phyloP scores from a whole-genome alignment of 768 basidiomycete species.

The Melanogaster broomeanus region DNA sequence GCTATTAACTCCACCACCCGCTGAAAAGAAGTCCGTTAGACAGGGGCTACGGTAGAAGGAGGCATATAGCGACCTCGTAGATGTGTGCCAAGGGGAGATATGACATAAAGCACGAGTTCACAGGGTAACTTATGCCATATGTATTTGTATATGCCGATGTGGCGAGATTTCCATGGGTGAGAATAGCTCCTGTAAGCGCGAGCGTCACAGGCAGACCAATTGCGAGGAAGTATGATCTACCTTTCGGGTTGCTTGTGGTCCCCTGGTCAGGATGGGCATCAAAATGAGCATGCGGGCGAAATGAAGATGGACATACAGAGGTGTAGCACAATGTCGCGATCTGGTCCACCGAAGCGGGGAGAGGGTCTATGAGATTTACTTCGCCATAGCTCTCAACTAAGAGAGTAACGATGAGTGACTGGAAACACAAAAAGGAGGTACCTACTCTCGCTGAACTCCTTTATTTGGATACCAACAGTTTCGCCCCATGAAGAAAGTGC shows the following conservation, averaged over 20 bases:
- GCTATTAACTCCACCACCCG: conserved; percentile 60
- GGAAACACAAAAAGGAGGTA: conserved; percentile 6
- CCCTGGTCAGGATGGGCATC: conserved; percentile 46
- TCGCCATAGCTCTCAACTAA: conserved; percentile 78
- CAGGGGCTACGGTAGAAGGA: not conserved
- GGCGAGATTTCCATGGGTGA: conserved; percentile 72
- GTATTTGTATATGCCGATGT: conserved; percentile 59
- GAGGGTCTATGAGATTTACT: conserved; percentile 58
- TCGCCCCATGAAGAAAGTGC: conserved; percentile 73
- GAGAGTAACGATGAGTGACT: not conserved
- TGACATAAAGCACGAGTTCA: conserved; percentile 54
- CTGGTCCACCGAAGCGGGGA: conserved; percentile 59
- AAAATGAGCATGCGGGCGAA: not conserved
- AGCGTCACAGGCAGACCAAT: not conserved
- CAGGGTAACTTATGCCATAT: conserved; percentile 50
- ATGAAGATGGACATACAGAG: conserved; percentile 56
- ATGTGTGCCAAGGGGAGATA: conserved; percentile 91
- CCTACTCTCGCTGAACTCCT: conserved; percentile 69
- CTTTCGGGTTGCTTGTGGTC: conserved; percentile 83
- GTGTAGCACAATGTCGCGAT: conserved; percentile 94
- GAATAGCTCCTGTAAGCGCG: conserved; percentile 67
- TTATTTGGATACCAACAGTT: conserved; percentile 60
- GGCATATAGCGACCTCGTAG: conserved; percentile 59
- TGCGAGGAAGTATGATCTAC: conserved; percentile 34
- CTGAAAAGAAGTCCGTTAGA: conserved; percentile 35